Base-by-base conservation (phyloP, 1,284 basidiomycete genomes). In the Melampsora larici-populina region DNA sequence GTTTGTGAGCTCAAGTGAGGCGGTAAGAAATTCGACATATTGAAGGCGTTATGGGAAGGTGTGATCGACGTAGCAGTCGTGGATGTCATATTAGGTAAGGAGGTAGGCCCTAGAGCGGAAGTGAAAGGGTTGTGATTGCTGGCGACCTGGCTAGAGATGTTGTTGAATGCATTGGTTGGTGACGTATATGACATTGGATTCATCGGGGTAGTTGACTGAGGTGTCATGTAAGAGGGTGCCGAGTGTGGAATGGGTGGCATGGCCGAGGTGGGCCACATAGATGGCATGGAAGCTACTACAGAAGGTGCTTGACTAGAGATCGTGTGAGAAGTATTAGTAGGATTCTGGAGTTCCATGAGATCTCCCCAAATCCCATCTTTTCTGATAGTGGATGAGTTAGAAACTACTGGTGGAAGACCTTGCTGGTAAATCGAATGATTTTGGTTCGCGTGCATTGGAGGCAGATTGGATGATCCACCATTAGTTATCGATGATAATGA, bases 311-410 rank as follows among this genome's bases (percentile, higher is more conserved):
- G 21, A 58, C 55, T 58, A 24, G 26, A 29, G 26, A 24, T 24
- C 55, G 13, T n/a, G 55, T n/a, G n/a, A 24, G 18, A 24, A 7
- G n/a, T 29, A 29, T 58, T n/a, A 8, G 55, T 58, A 58, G 62
- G 60, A 15, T 74, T 36, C 13, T 60, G 21, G 9, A 74, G 48
- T 24, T 65, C 60, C 62, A 74, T 49, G 26, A 74, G 31, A 64
- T 74, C 71, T 26, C 31, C 71, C 71, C 71, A 74, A n/a, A 74
- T 36, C 17, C 71, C 71, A 49, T 66, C 62, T 2, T 29, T 64
- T n/a, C 63, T 60, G 15, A 31, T 51, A 29, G 68, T 31, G 29
- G 26, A 11, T 36, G 68, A 13, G 29, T 70, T 51, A 15, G 49
- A 18, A 31, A 26, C 49, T 17, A 36, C 40, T 58, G 68, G 11